Evolutionary conservation across 192 early-diverging fungal genomes (phyloP), one percentile per base, ranked within the genome.

Genomic region (Ambispora gerdemannii): DNA sequence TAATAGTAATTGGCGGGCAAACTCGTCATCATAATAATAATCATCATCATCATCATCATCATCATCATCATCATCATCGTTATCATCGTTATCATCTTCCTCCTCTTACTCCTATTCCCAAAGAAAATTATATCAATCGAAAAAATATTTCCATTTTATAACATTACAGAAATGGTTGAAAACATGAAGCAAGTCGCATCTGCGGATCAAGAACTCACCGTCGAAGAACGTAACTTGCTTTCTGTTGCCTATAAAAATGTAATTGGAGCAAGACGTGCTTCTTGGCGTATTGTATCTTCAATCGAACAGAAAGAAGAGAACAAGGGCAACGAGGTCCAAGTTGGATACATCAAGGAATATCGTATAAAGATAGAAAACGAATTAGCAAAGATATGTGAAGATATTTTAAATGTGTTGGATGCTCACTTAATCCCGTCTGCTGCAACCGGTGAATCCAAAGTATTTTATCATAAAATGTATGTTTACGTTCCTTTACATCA

Each of bases 171-270:
- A 86, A 95, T 96, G 88, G 87, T 88, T 69, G 77, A 82, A 55
- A 84, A 85, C 80, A 88, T 91, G 90, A 88, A 88, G 78, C 75
- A 81, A 63, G 89, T 90, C 61, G 83, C 86, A 11, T 82, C 78
- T 64, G 77, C 74, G 67, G 78, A 81, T 71, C 69, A 71, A 70
- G 96, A 98, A 81, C 87, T 98, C 65, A 92, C 91, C 60, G 94
- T 98, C 59, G 96, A 98, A 87, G 96, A 98, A 82, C 93, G 96
- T 75, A 98, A 98, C 85, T 82, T 98, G 63, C 86, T 98, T 34
- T 97, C 95, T 56, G 96, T 98, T 68, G 96, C 96, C 72, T 98
- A 96, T 90, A 98, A 98, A 92, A 98, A 98, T 82, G 96, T 98
- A 67, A 98, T 98, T 76, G 96, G 96, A 78, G 93, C 95, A 66